phyloP scores from a whole-genome alignment of 2,329 filamentous ascomycete species.

The Cytospora paraplurivora region DNA sequence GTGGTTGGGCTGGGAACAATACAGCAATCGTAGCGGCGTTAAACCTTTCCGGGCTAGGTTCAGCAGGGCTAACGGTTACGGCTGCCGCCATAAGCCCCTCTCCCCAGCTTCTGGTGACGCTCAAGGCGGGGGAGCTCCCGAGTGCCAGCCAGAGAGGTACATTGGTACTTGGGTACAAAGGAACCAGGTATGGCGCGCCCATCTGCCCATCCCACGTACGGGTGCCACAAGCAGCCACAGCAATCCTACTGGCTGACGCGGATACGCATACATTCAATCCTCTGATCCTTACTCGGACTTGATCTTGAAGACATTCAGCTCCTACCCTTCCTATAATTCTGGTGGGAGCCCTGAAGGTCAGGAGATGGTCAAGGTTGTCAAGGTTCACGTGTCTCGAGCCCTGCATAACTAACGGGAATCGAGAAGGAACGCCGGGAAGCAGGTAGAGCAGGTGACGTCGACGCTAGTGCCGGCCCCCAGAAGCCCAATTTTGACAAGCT shows the following conservation, averaged over 20 bases:
- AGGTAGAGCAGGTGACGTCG: slow-evolving; percentile 1
- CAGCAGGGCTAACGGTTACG: slow-evolving; percentile 10
- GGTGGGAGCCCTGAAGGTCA: neutral
- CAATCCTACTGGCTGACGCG: neutral
- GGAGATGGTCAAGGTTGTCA: too few relatives aligned
- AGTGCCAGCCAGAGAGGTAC: neutral
- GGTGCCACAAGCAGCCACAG: neutral
- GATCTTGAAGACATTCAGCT: neutral
- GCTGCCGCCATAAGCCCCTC: slow-evolving; percentile 17
- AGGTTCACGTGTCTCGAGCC: neutral
- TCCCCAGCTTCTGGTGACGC: slow-evolving; percentile 23
- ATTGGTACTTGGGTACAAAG: neutral
- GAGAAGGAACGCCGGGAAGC: neutral
- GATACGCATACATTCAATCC: neutral
- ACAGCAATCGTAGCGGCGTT: slow-evolving; percentile 19
- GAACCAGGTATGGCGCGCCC: neutral
- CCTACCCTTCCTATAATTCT: neutral
- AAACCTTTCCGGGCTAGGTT: slow-evolving; percentile 13
- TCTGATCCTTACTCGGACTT: neutral
- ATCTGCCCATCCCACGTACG: neutral
- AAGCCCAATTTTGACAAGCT: neutral
- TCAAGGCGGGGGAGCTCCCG: slow-evolving; percentile 16
- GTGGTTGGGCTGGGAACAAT: slow-evolving; percentile 20
- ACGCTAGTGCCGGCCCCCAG: neutral
- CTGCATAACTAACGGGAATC: neutral